Conservation (phyloP, 2,329 filamentous ascomycete species). For the Pseudopithomyces maydicus region DNA sequence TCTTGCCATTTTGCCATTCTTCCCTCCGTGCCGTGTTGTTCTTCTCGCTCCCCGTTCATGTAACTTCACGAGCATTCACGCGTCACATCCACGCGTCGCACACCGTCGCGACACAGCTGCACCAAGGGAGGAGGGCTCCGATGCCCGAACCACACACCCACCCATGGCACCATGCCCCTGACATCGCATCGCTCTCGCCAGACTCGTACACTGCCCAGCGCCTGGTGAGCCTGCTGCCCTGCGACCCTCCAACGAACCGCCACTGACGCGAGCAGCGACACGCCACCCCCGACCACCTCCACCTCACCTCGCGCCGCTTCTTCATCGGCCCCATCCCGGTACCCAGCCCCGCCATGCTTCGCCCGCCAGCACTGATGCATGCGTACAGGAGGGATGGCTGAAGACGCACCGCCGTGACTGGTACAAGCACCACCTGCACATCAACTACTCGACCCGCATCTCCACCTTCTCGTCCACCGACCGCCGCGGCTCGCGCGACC, state of each 20-base stretch:
- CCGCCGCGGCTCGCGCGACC: slow-evolving; percentile 49
- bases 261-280: slow-evolving; percentile 54
- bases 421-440: slow-evolving; percentile 59
- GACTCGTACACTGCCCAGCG: slow-evolving; percentile 61
- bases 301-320: slow-evolving; percentile 65
- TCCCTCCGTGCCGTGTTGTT: too few relatives aligned
- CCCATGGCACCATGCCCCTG: slow-evolving; percentile 41
- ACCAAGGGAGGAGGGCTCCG: slow-evolving; percentile 22
- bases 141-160: slow-evolving; percentile 36
- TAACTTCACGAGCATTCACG: slow-evolving; percentile 7
- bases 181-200: slow-evolving; percentile 45
- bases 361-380: slow-evolving; percentile 17
- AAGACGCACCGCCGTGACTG: slow-evolving; percentile 66
- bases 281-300: slow-evolving; percentile 64
- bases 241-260: not conserved
- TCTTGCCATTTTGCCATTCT: not conserved
- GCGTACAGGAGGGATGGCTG: slow-evolving; percentile 61
- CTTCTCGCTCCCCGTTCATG: too few relatives aligned
- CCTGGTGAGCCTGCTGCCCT: slow-evolving; percentile 47
- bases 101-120: too few relatives aligned
- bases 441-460: slow-evolving; percentile 50
- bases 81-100: not conserved
- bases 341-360: slow-evolving; percentile 16
- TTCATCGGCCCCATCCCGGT: slow-evolving; percentile 69
- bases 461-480: slow-evolving; percentile 58